phyloP scores from a whole-genome alignment of 495 filamentous ascomycete species.

The Penicillium samsonianum region DNA sequence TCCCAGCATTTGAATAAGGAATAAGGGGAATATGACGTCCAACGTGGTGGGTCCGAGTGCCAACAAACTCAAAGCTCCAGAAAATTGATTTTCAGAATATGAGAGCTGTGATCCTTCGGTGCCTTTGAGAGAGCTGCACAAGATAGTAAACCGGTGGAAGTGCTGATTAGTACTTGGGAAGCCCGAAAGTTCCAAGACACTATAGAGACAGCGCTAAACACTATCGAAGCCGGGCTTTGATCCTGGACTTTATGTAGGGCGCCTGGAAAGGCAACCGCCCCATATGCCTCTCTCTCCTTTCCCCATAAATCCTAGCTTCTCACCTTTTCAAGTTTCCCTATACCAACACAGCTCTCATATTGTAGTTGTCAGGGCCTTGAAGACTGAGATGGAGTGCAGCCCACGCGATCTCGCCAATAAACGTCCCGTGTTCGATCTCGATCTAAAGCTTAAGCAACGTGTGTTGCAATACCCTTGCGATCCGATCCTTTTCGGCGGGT shows the following conservation, averaged over 20 bases:
- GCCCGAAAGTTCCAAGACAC: neutral
- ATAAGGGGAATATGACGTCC: slow-evolving; percentile 16
- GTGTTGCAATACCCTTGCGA: slow-evolving; percentile 13
- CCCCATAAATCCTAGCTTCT: neutral
- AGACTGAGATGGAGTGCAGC: neutral
- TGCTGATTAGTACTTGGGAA: neutral
- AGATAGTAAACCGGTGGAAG: neutral
- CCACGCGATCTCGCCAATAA: slow-evolving; percentile 28
- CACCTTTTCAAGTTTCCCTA: too few species aligned
- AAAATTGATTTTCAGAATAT: slow-evolving; percentile 3
- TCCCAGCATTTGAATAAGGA: neutral
- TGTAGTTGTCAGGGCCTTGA: neutral
- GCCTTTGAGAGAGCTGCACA: neutral
- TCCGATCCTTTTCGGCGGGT: slow-evolving; percentile 16
- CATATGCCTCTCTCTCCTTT: neutral
- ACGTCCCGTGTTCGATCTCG: slow-evolving; percentile 29
- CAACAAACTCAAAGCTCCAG: slow-evolving; percentile 11
- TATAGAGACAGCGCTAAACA: slow-evolving; percentile 4
- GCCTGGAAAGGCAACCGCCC: slow-evolving; percentile 31
- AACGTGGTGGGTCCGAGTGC: slow-evolving; percentile 8
- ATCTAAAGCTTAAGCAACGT: slow-evolving; percentile 33
- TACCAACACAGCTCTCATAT: neutral
- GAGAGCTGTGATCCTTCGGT: neutral
- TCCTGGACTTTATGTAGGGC: slow-evolving; percentile 21
- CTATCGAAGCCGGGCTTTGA: slow-evolving; percentile 7